Evolutionary conservation across 2,329 filamentous ascomycete genomes (phyloP), one percentile per base, ranked within the genome.

Genomic region (Ceratocystis papillata): DNA sequence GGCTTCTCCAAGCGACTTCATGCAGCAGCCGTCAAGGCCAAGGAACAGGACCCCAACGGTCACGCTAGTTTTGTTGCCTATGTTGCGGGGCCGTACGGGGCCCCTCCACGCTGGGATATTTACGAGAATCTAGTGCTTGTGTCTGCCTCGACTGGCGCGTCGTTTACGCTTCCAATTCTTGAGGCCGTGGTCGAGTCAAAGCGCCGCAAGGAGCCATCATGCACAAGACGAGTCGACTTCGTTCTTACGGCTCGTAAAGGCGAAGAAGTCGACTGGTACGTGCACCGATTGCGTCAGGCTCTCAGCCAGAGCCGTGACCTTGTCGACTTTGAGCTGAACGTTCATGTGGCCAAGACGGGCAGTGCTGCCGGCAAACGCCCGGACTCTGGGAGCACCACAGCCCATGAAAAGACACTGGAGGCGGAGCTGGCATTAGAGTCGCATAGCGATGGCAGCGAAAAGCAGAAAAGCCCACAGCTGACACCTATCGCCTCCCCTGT

Each of bases 61-160:
- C 30, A 30, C 74, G 62, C 64, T 4, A 46, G 62, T 7, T 68
- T 78, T 41, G 80, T 77, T 15, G 77, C 77, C 1, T 81, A 85
- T 46, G 75, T 85, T 1, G 75, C 79, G 1, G 83, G 83, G 0
- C 83, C 83, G 0, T 85, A 80, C 59, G 83, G 83, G 17, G 73
- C 73, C 3, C 81, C 82, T 1, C 81, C 82, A 0, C 75, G 76
- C 3, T 84, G 81, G 80, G 77, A 84, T 61, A 76, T 80, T 0
- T 86, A 81, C 71, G 83, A 86, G 72, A 83, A 82, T 0, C 72
- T 86, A 55, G 74, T 86, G 3, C 75, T 86, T 2, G 80, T 86
- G 53, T 83, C 82, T 0, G 83, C 83, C 0, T 86, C 83, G 0
- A 86, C 83, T 0, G 83, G 83, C n/a, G 80, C 83, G 1, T 85